Evolutionary conservation across 257 asterid species (phyloP), one percentile per base, ranked within the genome.

Genomic region (Solanum chilense): DNA sequence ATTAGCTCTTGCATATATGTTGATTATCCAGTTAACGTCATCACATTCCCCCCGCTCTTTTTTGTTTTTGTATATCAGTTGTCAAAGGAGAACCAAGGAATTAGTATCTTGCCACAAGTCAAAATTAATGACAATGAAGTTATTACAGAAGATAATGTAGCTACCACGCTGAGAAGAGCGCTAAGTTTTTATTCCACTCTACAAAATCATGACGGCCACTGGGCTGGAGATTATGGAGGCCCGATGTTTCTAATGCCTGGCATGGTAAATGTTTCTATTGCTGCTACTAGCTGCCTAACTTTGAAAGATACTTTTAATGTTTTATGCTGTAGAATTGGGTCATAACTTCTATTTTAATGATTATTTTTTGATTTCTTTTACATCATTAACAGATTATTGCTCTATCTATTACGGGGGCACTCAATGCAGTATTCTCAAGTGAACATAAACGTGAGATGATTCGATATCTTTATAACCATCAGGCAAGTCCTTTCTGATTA

Each of bases 201-300:
- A 86, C 99, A 96, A 92, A 95, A 95, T 88, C 87, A 87, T 42
- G 99, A 97, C 88, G 99, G 99, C 85, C 98, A 97, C 47, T 97
- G 99, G 99, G 91, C 99, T 18, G 99, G 99, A 86, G 99, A 97
- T 89, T 97, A 95, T 91, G 99, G 99, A 82, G 99, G 99, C 37
- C 98, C 99, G 12, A 95, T 95, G 98, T 97, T 97, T 93, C 93
- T 97, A 89, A 86, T 97, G 94, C 99, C 99, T 86, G 99, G 99
- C 88, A 74, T 97, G 98, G 99, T 97, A 88, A 90, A 93, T 90
- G 87, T 69, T 62, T 86, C 60, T 81, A 37, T 31, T 82, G 35
- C 33, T 31, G 45, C 58, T 49, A 33, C 64, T 68, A 44, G 18
- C 68, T 56, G 10, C 78, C 74, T 44, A 9, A 49, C 68, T 49